Percentiles rank a stretch among this genome's conserved stretches.
Conservation (phyloP, 2,329 filamentous ascomycete genomes). For the Phoma sp. region DNA sequence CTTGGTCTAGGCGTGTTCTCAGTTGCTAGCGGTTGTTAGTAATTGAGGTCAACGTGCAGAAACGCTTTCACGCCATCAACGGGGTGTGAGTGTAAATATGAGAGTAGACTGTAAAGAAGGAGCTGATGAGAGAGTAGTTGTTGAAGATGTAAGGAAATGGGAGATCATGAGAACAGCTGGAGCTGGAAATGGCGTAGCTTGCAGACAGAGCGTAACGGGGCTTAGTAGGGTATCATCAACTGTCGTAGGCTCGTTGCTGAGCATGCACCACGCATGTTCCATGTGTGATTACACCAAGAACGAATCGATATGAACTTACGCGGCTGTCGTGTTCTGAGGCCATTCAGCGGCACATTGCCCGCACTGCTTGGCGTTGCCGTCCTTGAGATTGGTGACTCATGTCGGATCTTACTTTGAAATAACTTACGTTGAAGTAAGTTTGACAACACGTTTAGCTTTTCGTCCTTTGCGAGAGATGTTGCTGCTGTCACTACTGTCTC, state of each 20-base stretch:
- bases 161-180: too few species aligned
- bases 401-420: conserved; percentile 15
- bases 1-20: not conserved
- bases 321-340: conserved; percentile 1
- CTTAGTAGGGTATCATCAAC: not conserved
- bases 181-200: too few species aligned
- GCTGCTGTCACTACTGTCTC: conserved; percentile 8
- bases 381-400: conserved; percentile 1
- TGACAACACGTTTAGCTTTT: too few species aligned
- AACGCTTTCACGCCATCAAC: too few species aligned
- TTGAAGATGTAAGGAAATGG: not conserved
- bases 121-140: not conserved
- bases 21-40: not conserved
- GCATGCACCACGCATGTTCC: too few species aligned
- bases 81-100: too few species aligned
- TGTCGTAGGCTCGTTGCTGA: too few species aligned
- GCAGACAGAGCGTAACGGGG: too few species aligned
- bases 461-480: too few species aligned
- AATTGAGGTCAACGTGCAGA: not conserved
- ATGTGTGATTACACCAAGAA: too few species aligned
- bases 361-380: conserved; percentile 10
- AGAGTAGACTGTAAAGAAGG: not conserved
- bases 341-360: conserved; percentile 16
- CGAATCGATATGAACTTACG: conserved; percentile 17
- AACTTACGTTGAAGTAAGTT: too few species aligned